Evolutionary conservation across 352 stramenopile genomes (phyloP).

Genomic region (Pythium apleroticum): DNA sequence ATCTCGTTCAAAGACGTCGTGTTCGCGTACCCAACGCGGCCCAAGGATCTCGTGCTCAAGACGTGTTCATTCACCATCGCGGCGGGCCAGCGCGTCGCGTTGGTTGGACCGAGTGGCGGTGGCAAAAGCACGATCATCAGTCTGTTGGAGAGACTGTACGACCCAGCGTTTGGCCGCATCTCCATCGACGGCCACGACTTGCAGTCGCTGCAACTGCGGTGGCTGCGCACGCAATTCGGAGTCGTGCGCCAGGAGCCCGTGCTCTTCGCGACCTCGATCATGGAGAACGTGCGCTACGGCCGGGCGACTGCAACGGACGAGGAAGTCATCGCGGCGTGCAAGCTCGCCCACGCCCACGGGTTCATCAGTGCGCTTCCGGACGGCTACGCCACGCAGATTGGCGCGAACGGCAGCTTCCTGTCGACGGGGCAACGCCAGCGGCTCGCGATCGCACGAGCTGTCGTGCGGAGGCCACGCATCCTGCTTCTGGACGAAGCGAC

Average conservation of each 20-base stretch:
- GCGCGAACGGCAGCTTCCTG: constrained; percentile 83
- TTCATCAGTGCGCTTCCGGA: constrained; percentile 86
- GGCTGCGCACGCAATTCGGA: constrained; percentile 74
- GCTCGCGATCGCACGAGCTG: constrained; percentile 89
- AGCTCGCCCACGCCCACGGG: constrained; percentile 48
- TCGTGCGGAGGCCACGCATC: constrained; percentile 81
- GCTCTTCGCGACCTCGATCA: constrained; percentile 30
- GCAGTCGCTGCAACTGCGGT: constrained; percentile 59
- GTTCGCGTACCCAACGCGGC: constrained; percentile 63
- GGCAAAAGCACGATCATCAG: constrained; percentile 90
- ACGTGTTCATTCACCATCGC: constrained; percentile 32
- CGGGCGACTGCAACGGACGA: constrained; percentile 9
- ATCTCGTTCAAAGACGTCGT: constrained; percentile 28
- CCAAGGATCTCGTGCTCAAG: constrained; percentile 33
- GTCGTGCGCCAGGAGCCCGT: constrained; percentile 88
- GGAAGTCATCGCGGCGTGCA: constrained; percentile 9
- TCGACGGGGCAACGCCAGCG: constrained; percentile 92
- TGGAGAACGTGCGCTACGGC: constrained; percentile 22
- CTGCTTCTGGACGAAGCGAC: constrained; percentile 83
- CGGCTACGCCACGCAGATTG: constrained; percentile 86
- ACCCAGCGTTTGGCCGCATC: constrained; percentile 42
- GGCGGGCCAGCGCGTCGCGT: constrained; percentile 37
- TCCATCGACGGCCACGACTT: constrained; percentile 38
- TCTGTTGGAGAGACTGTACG: constrained; percentile 91
- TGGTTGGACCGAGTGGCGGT: constrained; percentile 41